Percentiles rank a stretch among this genome's conserved stretches.
Conservation (phyloP, 2,329 filamentous ascomycete genomes). For the Pseudogymnoascus sp. region DNA sequence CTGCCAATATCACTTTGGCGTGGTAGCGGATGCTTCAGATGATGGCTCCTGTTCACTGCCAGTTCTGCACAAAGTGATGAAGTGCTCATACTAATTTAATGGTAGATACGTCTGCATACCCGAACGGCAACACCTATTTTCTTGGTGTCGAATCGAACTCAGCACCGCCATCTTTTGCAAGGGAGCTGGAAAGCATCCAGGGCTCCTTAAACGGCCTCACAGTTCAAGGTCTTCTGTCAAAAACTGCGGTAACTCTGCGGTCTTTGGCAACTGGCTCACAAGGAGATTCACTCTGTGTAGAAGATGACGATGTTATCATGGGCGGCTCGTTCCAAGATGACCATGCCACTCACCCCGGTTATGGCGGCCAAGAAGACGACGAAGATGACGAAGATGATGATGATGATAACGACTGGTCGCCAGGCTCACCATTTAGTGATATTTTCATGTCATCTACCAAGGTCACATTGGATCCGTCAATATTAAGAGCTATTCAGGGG, state of each 20-base stretch:
- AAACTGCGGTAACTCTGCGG: background rate
- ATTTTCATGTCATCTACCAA: slow-evolving; percentile 13
- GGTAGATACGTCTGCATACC: slow-evolving; percentile 42
- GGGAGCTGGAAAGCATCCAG: slow-evolving; percentile 24
- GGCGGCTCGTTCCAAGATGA: background rate
- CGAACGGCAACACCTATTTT: slow-evolving; percentile 47
- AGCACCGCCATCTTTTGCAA: slow-evolving; percentile 34
- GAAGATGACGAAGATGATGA: slow-evolving; percentile 14
- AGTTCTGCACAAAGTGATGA: background rate
- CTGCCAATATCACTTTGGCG: background rate
- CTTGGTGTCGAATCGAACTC: slow-evolving; percentile 44
- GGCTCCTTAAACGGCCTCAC: slow-evolving; percentile 16
- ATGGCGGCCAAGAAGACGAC: background rate
- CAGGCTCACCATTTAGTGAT: background rate
- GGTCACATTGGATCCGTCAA: slow-evolving; percentile 32
- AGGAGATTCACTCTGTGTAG: background rate
- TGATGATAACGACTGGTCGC: slow-evolving; percentile 15
- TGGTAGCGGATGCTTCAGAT: background rate
- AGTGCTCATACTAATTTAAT: background rate
- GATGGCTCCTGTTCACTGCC: background rate
- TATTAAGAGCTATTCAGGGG: slow-evolving; percentile 17
- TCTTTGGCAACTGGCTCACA: background rate
- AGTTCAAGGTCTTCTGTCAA: slow-evolving; percentile 11
- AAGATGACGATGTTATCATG: slow-evolving; percentile 5
- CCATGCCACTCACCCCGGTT: background rate